Base-by-base conservation (phyloP, 208 protist species). In the Sergeia podlipaevii region DNA sequence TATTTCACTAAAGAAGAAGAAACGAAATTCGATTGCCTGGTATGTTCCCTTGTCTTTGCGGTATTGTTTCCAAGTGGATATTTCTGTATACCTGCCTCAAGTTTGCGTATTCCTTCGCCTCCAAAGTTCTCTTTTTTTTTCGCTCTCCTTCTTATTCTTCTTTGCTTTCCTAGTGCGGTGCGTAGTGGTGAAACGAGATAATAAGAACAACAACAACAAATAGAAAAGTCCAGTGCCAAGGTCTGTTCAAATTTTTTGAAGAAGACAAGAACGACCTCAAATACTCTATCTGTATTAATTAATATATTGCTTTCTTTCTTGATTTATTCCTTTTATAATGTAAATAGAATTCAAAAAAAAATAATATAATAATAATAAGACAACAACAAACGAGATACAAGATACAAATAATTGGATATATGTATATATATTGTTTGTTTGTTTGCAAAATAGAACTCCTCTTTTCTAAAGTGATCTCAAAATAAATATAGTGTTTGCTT, bases 261-360 rank as follows among this genome's bases (percentile, higher is more conserved):
- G 21, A 48, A 23, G 43, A 48, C 4, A 3, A 27, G 20, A 7
- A 48, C n/a, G n/a, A n/a, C n/a, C n/a, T n/a, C n/a, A n/a, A n/a
- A n/a, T n/a, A n/a, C n/a, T n/a, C n/a, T n/a, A n/a, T n/a, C n/a
- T n/a, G n/a, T n/a, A n/a, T n/a, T n/a, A 46, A 29, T n/a, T 46
- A 46, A 6, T 46, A 46, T n/a, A 46, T 45, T 45, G 27, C 15
- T 30, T 18, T 7, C 24, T 46, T 27, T 46, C n/a, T n/a, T n/a
- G n/a, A n/a, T n/a, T n/a, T n/a, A n/a, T n/a, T n/a, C n/a, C n/a
- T n/a, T n/a, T n/a, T 28, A 48, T n/a, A 46, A 29, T 39, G 21
- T 42, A 34, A 64, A 64, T 13, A 38, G 43, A 57, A n/a, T n/a
- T n/a, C n/a, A 23, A 29, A 56, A 55, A 42, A 48, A 26, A n/a